These are phyloP conservation scores for Sphagnum fallax DNA, from an alignment of 228 moss, liverwort and hornwort species.

Conservation along the genomic window DNA sequence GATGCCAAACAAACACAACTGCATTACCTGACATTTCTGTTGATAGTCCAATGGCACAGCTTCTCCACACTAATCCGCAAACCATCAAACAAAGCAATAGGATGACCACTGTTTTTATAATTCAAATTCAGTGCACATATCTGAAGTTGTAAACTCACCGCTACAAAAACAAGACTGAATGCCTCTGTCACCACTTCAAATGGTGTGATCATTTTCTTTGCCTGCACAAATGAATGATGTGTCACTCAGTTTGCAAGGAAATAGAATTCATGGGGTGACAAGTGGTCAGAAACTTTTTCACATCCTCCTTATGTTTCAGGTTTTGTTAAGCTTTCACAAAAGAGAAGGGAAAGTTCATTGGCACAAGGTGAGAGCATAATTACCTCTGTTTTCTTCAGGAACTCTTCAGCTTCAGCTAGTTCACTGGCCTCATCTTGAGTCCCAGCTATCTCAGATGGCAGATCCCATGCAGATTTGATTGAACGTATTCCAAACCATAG, in stretches of 20 bases:
- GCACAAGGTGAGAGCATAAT: neutral
- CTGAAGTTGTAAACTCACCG: slow-evolving; percentile 30
- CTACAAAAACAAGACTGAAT: slow-evolving; percentile 87
- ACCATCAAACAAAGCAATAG: too few species aligned
- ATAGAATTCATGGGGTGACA: neutral
- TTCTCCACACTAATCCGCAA: neutral
- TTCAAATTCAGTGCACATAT: too few species aligned
- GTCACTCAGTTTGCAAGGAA: neutral
- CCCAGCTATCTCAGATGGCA: slow-evolving; percentile 39
- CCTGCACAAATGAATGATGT: slow-evolving; percentile 20
- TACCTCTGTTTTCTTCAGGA: slow-evolving; percentile 68
- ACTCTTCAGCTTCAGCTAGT: slow-evolving; percentile 80
- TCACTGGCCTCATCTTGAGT: slow-evolving; percentile 19
- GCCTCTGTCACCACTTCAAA: slow-evolving; percentile 67
- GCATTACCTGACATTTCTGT: neutral
- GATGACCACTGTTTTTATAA: too few species aligned
- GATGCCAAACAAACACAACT: too few species aligned
- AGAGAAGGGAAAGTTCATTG: neutral
- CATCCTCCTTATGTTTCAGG: neutral
- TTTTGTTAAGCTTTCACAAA: neutral
- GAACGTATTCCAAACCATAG: slow-evolving; percentile 95
- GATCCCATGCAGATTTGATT: slow-evolving; percentile 81
- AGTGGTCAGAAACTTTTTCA: neutral
- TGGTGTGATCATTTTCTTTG: slow-evolving; percentile 50
- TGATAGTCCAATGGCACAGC: neutral